Percentiles rank a stretch among this genome's conserved stretches.
phyloP scores from a whole-genome alignment of 2,329 filamentous ascomycete species.

The Hymenoscyphus albidus region DNA sequence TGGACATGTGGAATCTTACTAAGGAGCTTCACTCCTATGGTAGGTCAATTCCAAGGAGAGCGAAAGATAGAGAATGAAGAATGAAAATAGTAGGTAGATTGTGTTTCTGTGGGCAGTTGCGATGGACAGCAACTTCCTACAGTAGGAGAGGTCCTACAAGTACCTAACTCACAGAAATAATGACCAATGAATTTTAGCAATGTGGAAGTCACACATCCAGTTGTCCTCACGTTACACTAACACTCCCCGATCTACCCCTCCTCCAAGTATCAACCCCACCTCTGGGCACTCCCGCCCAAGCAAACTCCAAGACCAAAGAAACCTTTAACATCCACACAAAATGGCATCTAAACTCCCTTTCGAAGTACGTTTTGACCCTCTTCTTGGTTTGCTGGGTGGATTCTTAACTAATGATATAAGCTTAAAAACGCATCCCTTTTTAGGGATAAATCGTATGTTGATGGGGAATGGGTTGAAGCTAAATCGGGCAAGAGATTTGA shows the following conservation, averaged over 20 bases:
- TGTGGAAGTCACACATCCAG: background rate
- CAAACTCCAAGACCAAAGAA: background rate
- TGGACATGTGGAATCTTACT: no score
- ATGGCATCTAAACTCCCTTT: constrained; percentile 23
- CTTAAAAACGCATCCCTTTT: constrained; percentile 53
- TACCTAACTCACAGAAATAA: no score
- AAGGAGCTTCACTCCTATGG: no score
- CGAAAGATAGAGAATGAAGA: background rate
- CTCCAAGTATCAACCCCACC: background rate
- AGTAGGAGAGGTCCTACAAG: no score
- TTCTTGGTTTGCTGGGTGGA: background rate
- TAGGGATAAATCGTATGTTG: constrained; percentile 49
- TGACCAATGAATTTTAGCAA: no score
- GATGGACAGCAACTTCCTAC: background rate
- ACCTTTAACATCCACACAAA: background rate
- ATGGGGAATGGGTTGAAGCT: constrained; percentile 52
- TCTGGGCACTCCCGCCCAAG: background rate
- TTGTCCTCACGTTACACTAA: background rate
- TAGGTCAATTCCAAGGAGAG: no score
- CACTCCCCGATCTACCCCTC: background rate
- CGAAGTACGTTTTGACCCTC: constrained; percentile 14
- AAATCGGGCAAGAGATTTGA: constrained; percentile 56
- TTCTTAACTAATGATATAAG: constrained; percentile 31
- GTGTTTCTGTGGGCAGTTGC: background rate
- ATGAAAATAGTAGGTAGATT: background rate